Base-by-base conservation (phyloP, 2,329 filamentous ascomycete species). In the Stylonectria norvegica region DNA sequence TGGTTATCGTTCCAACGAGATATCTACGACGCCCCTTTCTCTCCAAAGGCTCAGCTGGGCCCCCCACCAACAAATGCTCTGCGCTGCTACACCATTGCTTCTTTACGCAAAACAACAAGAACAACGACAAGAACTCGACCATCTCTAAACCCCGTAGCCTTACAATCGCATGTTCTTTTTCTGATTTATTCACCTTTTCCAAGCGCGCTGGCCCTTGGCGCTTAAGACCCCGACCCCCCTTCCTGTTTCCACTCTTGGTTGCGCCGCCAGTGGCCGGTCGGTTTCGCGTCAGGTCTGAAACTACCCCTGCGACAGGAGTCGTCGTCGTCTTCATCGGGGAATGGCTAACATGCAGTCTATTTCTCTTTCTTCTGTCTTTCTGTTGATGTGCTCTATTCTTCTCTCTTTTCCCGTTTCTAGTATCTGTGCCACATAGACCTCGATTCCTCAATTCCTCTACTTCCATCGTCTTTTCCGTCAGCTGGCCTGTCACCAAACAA, bases 301-400 rank as follows among this genome's bases (percentile, higher is more conserved):
- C 27, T 6, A 10, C 34, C 27, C 34, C 34, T 36, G 39, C 28
- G 43, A 46, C 39, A 32, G 22, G 37, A 25, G 30, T 35, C 32
- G 43, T 46, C 40, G 20, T 33, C 39, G 31, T 25, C 43, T 31
- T 14, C 30, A 31, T 12, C 23, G 20, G 22, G 20, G 42, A 39
- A n/a, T n/a, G n/a, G n/a, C n/a, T n/a, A n/a, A n/a, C n/a, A n/a
- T n/a, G n/a, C n/a, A n/a, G n/a, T n/a, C n/a, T n/a, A n/a, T n/a
- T n/a, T n/a, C n/a, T n/a, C 27, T 29, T 23, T 27, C 20, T 33
- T 38, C 30, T 46, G 36, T 39, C 16, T 36, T 35, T 43, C 19
- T 18, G 34, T 15, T 19, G 20, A 12, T 28, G 18, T 22, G 20
- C 30, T 30, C 27, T 9, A 10, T 9, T 9, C 27, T 15, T 30